These are phyloP conservation scores for Candida vartiovaarae DNA, from an alignment of 805 yeast species.

Conservation along the genomic window DNA sequence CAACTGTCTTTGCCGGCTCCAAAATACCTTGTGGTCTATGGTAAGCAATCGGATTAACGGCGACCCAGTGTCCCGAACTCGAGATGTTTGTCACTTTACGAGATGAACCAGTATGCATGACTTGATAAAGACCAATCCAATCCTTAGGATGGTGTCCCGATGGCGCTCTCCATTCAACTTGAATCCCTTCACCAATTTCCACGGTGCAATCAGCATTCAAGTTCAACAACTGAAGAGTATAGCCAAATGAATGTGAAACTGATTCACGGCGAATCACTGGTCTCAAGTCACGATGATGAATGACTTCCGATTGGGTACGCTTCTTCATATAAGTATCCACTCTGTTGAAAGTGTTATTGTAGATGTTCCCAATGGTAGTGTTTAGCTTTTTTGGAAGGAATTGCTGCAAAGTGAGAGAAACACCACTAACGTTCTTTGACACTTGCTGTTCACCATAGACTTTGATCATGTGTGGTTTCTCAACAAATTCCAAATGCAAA, in stretches of 20 bases:
- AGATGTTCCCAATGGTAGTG: conserved; percentile 36
- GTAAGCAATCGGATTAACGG: conserved; percentile 32
- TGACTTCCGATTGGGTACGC: conserved; percentile 19
- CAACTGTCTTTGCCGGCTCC: conserved; percentile 1
- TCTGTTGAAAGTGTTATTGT: conserved; percentile 34
- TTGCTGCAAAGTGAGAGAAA: conserved; percentile 29
- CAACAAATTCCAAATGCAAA: conserved; percentile 64
- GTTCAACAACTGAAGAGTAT: conserved; percentile 24
- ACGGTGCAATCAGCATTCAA: conserved; percentile 16
- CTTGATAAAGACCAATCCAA: conserved; percentile 74
- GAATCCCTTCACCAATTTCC: conserved; percentile 46
- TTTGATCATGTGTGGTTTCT: conserved; percentile 69
- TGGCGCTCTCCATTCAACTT: conserved; percentile 50
- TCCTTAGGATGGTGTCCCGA: conserved; percentile 41
- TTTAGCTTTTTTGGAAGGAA: conserved; percentile 31
- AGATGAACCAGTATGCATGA: conserved; percentile 50
- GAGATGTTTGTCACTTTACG: conserved; percentile 51
- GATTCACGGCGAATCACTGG: conserved; percentile 8
- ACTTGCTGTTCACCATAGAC: conserved; percentile 63
- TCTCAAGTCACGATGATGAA: conserved; percentile 6
- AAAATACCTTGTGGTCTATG: conserved; percentile 17
- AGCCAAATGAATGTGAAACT: conserved; percentile 23
- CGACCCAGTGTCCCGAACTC: conserved; percentile 62
- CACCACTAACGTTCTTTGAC: conserved; percentile 43
- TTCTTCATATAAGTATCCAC: conserved; percentile 24